These are phyloP conservation scores for Dactylellina sp. DNA, from an alignment of 2,329 filamentous ascomycete genomes.

Conservation along the genomic window DNA sequence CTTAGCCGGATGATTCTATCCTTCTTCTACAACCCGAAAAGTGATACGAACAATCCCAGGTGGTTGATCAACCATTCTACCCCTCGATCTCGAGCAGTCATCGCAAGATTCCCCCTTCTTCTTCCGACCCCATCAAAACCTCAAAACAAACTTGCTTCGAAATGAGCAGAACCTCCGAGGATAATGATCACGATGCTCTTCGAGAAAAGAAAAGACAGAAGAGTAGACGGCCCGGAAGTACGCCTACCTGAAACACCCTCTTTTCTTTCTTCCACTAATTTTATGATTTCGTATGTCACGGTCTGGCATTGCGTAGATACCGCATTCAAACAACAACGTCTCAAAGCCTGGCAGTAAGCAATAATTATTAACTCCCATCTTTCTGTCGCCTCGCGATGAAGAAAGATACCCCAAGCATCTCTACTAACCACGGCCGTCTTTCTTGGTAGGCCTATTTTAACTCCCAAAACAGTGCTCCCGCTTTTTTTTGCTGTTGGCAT, in stretches of 20 bases:
- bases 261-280: constrained; percentile 12
- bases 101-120: not conserved
- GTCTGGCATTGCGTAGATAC: constrained; percentile 73
- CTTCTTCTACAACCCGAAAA: no score
- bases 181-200: constrained; percentile 60
- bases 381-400: no score
- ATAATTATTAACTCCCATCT: not conserved
- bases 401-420: not conserved
- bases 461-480: constrained; percentile 90
- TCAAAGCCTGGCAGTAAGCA: constrained; percentile 98
- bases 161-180: constrained; percentile 54
- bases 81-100: no score
- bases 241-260: constrained; percentile 12
- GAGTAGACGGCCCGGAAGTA: constrained; percentile 90
- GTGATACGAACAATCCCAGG: no score
- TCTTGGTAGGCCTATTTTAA: constrained; percentile 81
- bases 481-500: constrained; percentile 91
- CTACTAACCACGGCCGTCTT: constrained; percentile 12
- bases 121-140: not conserved
- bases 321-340: constrained; percentile 92
- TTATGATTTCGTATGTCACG: not conserved
- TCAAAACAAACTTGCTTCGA: constrained; percentile 9
- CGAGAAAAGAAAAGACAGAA: constrained; percentile 80
- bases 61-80: no score
- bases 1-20: no score